Base-by-base conservation (phyloP, 2,329 filamentous ascomycete genomes). In the Monosporascus sp. region DNA sequence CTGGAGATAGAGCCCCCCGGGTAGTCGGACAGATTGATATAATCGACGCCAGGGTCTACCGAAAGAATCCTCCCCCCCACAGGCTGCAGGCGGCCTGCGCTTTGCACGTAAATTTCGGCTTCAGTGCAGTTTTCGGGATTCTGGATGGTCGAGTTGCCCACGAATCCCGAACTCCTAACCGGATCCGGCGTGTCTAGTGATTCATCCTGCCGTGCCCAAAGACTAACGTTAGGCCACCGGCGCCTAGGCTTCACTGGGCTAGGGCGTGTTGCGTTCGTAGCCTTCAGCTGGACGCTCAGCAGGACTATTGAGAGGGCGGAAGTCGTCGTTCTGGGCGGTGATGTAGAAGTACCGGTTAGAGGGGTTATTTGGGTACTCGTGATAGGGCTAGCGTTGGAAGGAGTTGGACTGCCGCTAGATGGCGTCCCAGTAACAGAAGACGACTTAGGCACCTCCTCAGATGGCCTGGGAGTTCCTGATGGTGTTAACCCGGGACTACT, bases 1-100 rank as follows among this genome's bases (percentile, higher is more conserved):
- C 47, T 52, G 14, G 16, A 38, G 20, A 63, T 54, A 7, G 54
- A 46, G 5, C 59, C 60, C 3, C 24, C 26, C 0, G 51, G 41
- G 19, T 50, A 48, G 27, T 37, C 48, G 9, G 50, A 38, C 8
- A 61, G 49, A 46, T 57, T 56, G 41, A 60, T 52, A 27, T 59
- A 56, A 26, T 47, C 7, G 7, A 53, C 55, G 16, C 58, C 57
- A 14, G 55, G 44, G 20, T 58, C 43, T 11, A 58, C 58, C 11
- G 56, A 56, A n/a, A 63, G 24, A 19, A 49, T 9, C 37, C 16
- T 50, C 7, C 53, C 53, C n/a, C 20, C 6, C 2, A 7, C 45
- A 11, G 50, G 54, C 27, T 52, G 31, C 16, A 63, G 46, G 35
- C 52, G 46, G 8, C 60, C 56, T 5, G 48, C 35, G 9, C 51